Conservation (phyloP, 2,329 filamentous ascomycete genomes). For the Colletotrichum sp. region DNA sequence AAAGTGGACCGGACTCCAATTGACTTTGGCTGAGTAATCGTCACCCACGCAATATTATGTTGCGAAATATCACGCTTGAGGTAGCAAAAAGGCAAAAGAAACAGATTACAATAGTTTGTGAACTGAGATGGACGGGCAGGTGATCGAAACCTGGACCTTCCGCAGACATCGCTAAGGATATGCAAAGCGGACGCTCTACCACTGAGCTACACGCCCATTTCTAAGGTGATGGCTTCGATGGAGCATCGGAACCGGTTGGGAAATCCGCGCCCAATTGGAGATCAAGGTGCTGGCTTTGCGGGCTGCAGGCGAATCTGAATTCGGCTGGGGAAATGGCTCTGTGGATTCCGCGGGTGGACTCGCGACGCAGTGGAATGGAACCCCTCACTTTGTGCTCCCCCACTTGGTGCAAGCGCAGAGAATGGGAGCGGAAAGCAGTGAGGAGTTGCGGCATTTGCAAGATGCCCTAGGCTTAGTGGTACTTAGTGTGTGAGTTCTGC, state of each 20-base stretch:
- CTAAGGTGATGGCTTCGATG: neutral
- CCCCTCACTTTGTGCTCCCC: neutral
- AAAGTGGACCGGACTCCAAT: neutral
- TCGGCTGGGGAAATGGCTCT: neutral
- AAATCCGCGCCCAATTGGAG: neutral
- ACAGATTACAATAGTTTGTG: rapidly evolving
- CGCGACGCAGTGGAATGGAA: neutral
- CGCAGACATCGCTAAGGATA: neutral
- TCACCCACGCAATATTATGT: neutral
- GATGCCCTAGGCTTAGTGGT: rapidly evolving
- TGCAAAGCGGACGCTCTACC: slow-evolving; percentile 20
- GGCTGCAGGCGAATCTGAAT: neutral
- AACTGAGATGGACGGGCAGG: neutral
- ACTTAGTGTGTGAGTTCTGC: rapidly evolving
- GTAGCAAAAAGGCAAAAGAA: neutral
- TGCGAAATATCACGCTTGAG: too few species aligned
- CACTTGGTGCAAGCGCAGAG: neutral
- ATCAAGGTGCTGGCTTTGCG: neutral
- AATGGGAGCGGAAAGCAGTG: neutral
- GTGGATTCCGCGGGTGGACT: neutral
- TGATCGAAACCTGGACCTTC: slow-evolving; percentile 19
- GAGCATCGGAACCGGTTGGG: neutral
- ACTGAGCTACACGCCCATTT: slow-evolving; percentile 12
- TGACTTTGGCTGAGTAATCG: neutral
- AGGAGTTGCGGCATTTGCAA: neutral